Base-by-base conservation (phyloP, 768 basidiomycete species). In the Pulveroboletus sp. region DNA sequence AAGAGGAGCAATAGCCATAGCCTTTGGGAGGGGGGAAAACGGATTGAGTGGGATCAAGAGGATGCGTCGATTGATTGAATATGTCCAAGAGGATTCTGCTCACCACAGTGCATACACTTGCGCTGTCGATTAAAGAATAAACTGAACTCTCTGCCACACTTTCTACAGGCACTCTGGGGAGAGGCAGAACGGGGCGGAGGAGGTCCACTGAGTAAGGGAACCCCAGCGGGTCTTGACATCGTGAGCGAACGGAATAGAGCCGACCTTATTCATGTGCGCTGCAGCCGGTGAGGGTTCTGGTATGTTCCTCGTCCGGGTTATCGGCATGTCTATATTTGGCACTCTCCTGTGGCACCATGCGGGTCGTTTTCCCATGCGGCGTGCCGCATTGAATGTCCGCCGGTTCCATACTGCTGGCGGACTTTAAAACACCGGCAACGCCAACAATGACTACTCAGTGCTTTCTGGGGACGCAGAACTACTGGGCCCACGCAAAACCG, bases 101-200 rank as follows among this genome's bases (percentile, higher is more conserved):
- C 61, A 86, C 87, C 86, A 62, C 87, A 89, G 59, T 89, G 87
- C 63, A 85, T 80, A 64, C 87, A 89, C 54, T 69, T 78, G 56
- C 79, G 77, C 41, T 80, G 75, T 46, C 87, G 72, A 49, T 79
- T 71, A 59, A 89, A 82, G 43, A 89, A 51, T 17, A 85, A 63
- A 58, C 76, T 82, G 63, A 89, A 89, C 61, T 89, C 86, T 64
- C 76, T 88, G 63, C 74, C 79, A 62, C 87, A 89, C 64, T 81
- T 88, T 63, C 85, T 77, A 54, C 86, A 89, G 5, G 72, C 65
- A 8, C 51, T 50, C 50, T 46, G 68, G n/a, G 50, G 51, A 49
- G 52, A 68, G 55, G 26, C 66, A 0, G 42, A 51, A 45, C 68
- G 68, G 5, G 66, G 49, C 0, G 79, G 78, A 2, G 82, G 80